Evolutionary conservation across 148 eudicot genomes (phyloP), one percentile per base, ranked within the genome.

Genomic region (Chenopodium berlandieri): DNA sequence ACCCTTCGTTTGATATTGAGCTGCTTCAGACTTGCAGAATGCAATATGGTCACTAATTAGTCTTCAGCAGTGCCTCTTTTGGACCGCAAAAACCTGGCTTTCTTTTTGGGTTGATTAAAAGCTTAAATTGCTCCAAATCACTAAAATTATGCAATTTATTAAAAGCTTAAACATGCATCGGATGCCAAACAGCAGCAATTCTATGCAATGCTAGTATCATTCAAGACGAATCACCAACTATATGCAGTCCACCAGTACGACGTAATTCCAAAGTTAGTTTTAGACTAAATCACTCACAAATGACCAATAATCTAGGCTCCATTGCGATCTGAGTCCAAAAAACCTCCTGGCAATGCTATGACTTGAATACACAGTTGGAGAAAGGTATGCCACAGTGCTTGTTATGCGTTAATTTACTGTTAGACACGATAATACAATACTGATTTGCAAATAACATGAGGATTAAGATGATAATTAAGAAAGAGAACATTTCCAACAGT

Each of bases 1-100:
- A 72, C 84, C 52, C 66, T 82, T 82, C 81, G 71, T 14, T 47
- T 48, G 32, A 37, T 23, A 62, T n/a, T 82, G 84, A 82, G 84
- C 78, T 82, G 64, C 34, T 77, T 70, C 16, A 19, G 37, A 50
- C 44, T 37, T 5, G 7, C 44, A 37, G 44, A 30, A 19, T 46
- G 31, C 30, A 63, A 73, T 46, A 52, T 17, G n/a, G 60, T 63
- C 4, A 17, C 7, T 23, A 6, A 12, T 67, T 4, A 27, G 37
- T 9, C 71, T 23, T 67, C 71, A 67, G 7, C 30, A 46, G 44
- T 37, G 44, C 37, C 37, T 34, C 37, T 34, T 34, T 34, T 2
- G 37, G 37, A 37, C 40, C 40, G 40, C 40, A 37, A 37, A 37
- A 37, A 37, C 44, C 44, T 37, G 44, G 44, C 1, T 37, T 37